Percentiles rank a stretch among this genome's conserved stretches.
Evolutionary conservation across 352 stramenopile species (phyloP).

Genomic region (Phytopythium mirpurense): DNA sequence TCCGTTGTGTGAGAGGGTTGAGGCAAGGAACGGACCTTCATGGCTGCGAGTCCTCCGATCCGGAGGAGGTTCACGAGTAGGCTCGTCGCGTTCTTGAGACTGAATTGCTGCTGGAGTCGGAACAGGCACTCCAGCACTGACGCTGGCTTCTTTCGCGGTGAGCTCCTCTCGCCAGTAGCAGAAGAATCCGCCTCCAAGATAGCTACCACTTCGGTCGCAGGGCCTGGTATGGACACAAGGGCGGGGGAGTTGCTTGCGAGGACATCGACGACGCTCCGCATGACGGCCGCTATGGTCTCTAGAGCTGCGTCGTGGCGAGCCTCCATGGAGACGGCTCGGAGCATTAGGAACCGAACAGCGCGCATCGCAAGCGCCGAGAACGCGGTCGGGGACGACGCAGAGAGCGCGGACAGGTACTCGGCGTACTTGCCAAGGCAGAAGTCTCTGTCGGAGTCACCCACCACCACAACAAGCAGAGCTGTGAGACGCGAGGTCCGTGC

Average conservation of each 20-base stretch:
- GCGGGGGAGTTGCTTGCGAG: not conserved
- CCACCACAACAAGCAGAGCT: not conserved
- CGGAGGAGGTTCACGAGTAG: constrained; percentile 30
- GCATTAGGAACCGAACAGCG: constrained; percentile 32
- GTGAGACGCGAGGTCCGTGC: not conserved
- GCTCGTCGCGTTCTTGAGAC: constrained; percentile 18
- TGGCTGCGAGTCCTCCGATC: constrained; percentile 24
- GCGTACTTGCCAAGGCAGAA: constrained; percentile 40
- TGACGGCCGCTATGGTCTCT: constrained; percentile 20
- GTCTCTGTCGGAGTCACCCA: not conserved
- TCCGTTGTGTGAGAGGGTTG: not conserved
- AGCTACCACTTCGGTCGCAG: constrained; percentile 12
- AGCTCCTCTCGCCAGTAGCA: constrained; percentile 15
- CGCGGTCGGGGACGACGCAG: constrained; percentile 11
- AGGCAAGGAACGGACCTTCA: constrained; percentile 32
- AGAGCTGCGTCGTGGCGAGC: constrained; percentile 25
- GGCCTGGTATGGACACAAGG: not conserved
- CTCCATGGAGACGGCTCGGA: constrained; percentile 30
- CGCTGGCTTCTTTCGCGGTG: constrained; percentile 13
- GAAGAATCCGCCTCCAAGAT: constrained; percentile 23
- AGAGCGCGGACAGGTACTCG: constrained; percentile 31
- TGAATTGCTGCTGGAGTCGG: constrained; percentile 18
- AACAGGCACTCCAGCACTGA: constrained; percentile 34
- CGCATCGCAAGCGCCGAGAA: constrained; percentile 26
- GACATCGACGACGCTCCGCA: constrained; percentile 23